phyloP scores from a whole-genome alignment of 139 green algal species.

The Tetraselmis striata region DNA sequence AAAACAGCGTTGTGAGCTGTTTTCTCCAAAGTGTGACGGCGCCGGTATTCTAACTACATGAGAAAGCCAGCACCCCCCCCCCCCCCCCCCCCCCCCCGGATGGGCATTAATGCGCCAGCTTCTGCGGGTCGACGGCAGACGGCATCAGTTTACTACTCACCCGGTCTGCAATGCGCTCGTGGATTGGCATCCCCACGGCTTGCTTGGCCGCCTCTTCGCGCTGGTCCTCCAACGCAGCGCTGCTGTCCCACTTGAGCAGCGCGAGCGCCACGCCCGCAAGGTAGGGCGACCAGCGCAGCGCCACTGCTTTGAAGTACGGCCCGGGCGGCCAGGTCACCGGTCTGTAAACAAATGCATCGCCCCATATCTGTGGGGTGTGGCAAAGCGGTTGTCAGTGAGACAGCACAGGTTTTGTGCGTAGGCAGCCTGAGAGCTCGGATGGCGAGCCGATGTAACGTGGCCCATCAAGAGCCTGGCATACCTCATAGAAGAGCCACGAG shows the following conservation, averaged over 20 bases:
- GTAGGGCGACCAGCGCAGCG: slow-evolving; percentile 2
- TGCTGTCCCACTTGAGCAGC: slow-evolving; percentile 5
- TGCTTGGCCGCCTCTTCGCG: not conserved
- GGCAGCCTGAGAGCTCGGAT: too few relatives aligned
- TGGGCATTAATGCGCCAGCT: too few relatives aligned
- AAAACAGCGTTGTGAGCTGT: too few relatives aligned
- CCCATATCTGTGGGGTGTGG: not conserved
- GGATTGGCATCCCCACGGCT: not conserved
- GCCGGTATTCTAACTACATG: too few relatives aligned
- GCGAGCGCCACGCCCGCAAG: not conserved
- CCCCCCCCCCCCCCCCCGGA: too few relatives aligned
- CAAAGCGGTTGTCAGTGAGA: too few relatives aligned
- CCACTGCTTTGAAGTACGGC: slow-evolving; percentile 1
- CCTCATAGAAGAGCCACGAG: not conserved
- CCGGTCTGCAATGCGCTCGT: not conserved
- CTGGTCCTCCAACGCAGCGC: not conserved
- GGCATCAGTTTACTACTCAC: not conserved
- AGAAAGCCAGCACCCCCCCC: too few relatives aligned
- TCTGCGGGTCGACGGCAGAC: too few relatives aligned
- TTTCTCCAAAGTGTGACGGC: too few relatives aligned
- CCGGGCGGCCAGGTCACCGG: not conserved
- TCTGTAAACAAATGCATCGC: not conserved
- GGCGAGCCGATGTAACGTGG: too few relatives aligned
- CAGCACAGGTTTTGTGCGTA: too few relatives aligned
- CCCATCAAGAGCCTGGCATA: too few relatives aligned